phyloP scores from a whole-genome alignment of 306 rosid genomes.

The Dalbergia cochinchinensis region DNA sequence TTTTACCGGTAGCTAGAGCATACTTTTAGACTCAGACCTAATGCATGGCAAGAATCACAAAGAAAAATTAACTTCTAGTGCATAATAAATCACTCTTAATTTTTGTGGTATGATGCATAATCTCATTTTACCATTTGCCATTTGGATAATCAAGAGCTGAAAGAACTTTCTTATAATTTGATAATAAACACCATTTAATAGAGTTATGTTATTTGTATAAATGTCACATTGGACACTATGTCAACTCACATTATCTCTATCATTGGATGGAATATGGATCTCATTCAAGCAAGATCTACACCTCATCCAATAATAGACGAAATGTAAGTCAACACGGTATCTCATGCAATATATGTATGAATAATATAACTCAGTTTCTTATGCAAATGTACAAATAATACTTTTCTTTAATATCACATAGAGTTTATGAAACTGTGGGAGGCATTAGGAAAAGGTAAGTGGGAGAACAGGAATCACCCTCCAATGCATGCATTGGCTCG shows the following conservation, averaged over 20 bases:
- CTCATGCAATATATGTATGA: too few relatives aligned
- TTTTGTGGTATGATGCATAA: neutral
- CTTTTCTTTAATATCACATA: neutral
- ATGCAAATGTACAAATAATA: too few relatives aligned
- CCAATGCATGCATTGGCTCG: neutral
- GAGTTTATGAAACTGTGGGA: neutral
- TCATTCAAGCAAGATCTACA: too few relatives aligned
- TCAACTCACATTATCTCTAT: too few relatives aligned
- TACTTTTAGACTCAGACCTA: neutral
- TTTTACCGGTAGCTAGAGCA: neutral
- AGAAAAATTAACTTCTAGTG: conserved; percentile 2
- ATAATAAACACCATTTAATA: neutral
- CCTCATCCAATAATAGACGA: too few relatives aligned
- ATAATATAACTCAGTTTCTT: too few relatives aligned
- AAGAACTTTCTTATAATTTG: neutral
- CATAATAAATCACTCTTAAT: neutral
- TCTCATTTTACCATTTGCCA: neutral
- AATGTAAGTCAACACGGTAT: too few relatives aligned
- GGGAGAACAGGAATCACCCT: neutral
- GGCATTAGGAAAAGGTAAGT: too few relatives aligned
- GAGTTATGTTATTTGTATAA: too few relatives aligned
- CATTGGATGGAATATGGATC: too few relatives aligned
- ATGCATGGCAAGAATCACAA: neutral
- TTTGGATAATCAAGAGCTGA: neutral
- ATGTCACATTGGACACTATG: too few relatives aligned